Conservation (phyloP, 345 rosid genomes). For the Anacardium occidentale region DNA sequence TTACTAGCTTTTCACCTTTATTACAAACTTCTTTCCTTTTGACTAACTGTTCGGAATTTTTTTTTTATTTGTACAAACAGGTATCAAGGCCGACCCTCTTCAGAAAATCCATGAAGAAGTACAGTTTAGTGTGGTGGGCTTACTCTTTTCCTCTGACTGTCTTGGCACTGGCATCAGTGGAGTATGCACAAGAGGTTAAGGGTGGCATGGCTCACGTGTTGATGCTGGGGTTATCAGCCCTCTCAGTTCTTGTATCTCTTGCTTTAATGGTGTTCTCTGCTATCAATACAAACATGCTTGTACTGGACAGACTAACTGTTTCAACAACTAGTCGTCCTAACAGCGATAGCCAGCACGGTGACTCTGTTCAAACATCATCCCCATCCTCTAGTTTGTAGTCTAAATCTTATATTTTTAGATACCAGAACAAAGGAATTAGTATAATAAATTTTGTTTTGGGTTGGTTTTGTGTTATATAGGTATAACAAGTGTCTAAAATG, state of each 20-base stretch:
- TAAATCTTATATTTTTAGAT: too few relatives aligned
- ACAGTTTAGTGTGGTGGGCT: conserved; percentile 44
- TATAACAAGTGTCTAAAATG: too few relatives aligned
- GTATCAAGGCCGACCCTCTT: conserved; percentile 34
- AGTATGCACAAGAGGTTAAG: conserved; percentile 35
- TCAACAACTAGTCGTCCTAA: background rate
- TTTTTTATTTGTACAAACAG: conserved; percentile 6
- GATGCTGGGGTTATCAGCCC: conserved; percentile 28
- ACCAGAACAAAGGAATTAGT: too few relatives aligned
- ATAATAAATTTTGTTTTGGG: background rate
- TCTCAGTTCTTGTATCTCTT: conserved; percentile 33
- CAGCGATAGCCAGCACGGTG: background rate
- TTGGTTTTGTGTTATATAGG: background rate
- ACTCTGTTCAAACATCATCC: background rate
- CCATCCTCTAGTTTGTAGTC: background rate
- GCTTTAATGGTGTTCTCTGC: conserved; percentile 26
- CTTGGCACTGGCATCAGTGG: conserved; percentile 34
- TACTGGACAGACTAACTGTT: background rate
- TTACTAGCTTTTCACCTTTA: too few relatives aligned
- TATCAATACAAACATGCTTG: conserved; percentile 8
- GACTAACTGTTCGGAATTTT: background rate
- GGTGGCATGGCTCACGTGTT: conserved; percentile 26
- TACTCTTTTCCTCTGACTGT: conserved; percentile 42
- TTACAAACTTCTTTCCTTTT: background rate
- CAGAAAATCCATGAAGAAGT: conserved; percentile 42